Evolutionary conservation across 2,329 filamentous ascomycete species (phyloP).

Genomic region (Colletotrichum tropicale): DNA sequence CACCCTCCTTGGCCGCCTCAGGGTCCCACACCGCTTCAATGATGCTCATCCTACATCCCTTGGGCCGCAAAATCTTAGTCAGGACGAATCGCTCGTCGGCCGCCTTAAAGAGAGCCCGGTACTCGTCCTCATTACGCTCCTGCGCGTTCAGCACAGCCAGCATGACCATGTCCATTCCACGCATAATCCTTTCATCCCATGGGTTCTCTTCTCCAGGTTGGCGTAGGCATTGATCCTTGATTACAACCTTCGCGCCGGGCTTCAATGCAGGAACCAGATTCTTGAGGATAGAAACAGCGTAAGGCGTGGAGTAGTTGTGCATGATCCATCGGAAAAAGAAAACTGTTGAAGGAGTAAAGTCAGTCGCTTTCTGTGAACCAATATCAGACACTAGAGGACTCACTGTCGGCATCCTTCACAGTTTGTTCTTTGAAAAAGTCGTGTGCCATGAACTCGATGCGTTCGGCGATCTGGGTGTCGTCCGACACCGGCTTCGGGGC

Average conservation of each 20-base stretch:
- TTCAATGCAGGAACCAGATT: constrained; percentile 41
- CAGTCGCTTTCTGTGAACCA: not conserved
- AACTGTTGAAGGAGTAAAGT: constrained; percentile 34
- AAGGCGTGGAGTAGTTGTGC: constrained; percentile 49
- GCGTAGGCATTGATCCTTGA: constrained; percentile 38
- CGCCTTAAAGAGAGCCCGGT: constrained; percentile 45
- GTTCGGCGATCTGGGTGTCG: constrained; percentile 3
- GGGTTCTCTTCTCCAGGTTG: constrained; percentile 41
- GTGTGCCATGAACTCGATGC: constrained; percentile 20
- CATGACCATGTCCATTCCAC: constrained; percentile 59
- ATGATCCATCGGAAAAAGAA: constrained; percentile 49
- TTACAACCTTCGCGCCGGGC: constrained; percentile 31
- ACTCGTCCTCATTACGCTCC: constrained; percentile 53
- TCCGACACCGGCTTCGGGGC: constrained; percentile 19
- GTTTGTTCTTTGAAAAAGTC: constrained; percentile 25
- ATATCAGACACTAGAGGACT: not conserved
- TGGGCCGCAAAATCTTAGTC: constrained; percentile 43
- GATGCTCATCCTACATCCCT: constrained; percentile 51
- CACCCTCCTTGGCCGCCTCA: constrained; percentile 12
- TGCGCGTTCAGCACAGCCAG: constrained; percentile 54
- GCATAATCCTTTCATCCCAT: constrained; percentile 52
- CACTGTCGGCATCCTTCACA: constrained; percentile 30
- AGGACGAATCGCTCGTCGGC: constrained; percentile 49
- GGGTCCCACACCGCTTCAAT: constrained; percentile 53
- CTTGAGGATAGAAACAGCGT: constrained; percentile 32